phyloP scores from a whole-genome alignment of 331 rosid species.

The Pyrus hybrid region DNA sequence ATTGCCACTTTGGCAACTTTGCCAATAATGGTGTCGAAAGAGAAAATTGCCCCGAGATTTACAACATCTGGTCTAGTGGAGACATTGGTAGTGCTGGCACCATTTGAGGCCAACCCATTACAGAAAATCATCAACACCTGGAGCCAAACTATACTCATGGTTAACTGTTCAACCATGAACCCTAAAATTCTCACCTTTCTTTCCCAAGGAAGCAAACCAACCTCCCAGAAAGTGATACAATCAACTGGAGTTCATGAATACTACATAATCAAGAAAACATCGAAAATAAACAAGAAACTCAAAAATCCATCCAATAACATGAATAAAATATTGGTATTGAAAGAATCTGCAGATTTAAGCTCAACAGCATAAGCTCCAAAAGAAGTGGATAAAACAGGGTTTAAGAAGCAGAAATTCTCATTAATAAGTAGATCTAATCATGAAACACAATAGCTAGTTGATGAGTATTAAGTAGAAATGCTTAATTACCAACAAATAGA shows the following conservation, averaged over 20 bases:
- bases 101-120: slow-evolving; percentile 31
- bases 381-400: neutral
- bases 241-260: slow-evolving; percentile 8
- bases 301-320: neutral
- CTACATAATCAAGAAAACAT: neutral
- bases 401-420: neutral
- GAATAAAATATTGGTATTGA: neutral
- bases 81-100: slow-evolving; percentile 19
- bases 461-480: neutral
- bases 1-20: slow-evolving; percentile 44
- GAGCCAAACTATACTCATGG: slow-evolving; percentile 38
- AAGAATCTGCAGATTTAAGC: neutral
- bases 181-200: slow-evolving; percentile 25
- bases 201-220: slow-evolving; percentile 18
- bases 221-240: neutral
- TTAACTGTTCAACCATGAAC: slow-evolving; percentile 8
- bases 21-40: slow-evolving; percentile 39
- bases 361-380: neutral
- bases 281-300: neutral
- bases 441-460: neutral
- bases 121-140: slow-evolving; percentile 30
- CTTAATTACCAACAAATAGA: neutral
- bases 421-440: neutral
- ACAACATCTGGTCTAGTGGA: slow-evolving; percentile 42
- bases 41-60: slow-evolving; percentile 54